Evolutionary conservation across 805 yeast genomes (phyloP).

Genomic region (Pichia membranifaciens): DNA sequence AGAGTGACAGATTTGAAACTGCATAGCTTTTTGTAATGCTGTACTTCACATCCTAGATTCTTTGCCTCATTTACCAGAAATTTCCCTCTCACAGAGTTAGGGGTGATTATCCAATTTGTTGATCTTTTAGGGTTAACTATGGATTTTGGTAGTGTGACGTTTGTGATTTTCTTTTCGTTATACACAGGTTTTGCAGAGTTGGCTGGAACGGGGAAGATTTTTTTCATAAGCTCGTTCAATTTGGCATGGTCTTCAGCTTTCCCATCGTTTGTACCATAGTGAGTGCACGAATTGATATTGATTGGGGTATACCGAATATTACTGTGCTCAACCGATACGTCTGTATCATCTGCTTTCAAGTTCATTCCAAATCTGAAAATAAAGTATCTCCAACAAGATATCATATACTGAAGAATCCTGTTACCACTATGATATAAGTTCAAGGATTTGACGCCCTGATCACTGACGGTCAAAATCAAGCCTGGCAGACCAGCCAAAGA

Average conservation of each 20-base stretch:
- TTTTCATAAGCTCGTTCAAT: conserved; percentile 7
- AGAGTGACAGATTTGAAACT: conserved; percentile 53
- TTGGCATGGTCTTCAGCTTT: conserved; percentile 7
- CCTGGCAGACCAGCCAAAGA: conserved; percentile 94
- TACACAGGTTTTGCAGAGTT: conserved; percentile 9
- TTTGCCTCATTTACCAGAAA: conserved; percentile 64
- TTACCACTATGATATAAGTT: conserved; percentile 48
- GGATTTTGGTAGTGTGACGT: conserved; percentile 22
- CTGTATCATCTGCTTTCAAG: conserved; percentile 28
- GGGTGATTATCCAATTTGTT: conserved; percentile 62
- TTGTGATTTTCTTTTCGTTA: conserved; percentile 16
- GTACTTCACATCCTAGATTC: conserved; percentile 62
- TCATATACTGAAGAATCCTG: conserved; percentile 44
- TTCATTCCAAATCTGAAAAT: conserved; percentile 72
- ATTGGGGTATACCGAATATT: conserved; percentile 21
- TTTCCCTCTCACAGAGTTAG: conserved; percentile 68
- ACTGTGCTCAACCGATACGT: conserved; percentile 7
- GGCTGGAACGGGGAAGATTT: conserved; percentile 24
- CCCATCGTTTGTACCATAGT: conserved; percentile 2
- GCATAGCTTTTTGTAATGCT: conserved; percentile 51
- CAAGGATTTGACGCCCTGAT: conserved; percentile 58
- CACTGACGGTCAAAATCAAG: conserved; percentile 71
- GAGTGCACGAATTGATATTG: conserved; percentile 10
- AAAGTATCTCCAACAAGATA: conserved; percentile 81
- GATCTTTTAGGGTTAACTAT: conserved; percentile 34